Base-by-base conservation (phyloP, 352 stramenopile genomes). In the Plasmopara muralis region DNA sequence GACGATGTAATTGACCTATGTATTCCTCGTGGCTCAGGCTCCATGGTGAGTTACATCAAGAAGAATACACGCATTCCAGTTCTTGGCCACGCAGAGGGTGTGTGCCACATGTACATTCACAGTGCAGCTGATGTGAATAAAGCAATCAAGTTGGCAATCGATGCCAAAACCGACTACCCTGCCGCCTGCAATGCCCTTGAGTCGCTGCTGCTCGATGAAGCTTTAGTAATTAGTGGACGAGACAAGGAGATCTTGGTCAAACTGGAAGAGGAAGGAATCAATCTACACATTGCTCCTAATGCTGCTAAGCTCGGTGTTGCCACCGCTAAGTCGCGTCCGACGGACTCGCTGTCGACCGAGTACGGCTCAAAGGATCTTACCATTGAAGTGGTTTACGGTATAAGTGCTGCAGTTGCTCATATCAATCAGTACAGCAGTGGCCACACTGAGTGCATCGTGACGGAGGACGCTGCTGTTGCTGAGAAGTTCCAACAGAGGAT, bases 61-160 rank as follows among this genome's bases (percentile, higher is more conserved):
- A 88, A 91, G 50, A 95, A 95, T 69, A 98, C 96, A 30, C 80
- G 88, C 28, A 99, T 99, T 50, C 97, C 96, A 2, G 97, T 99
- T 30, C 82, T 99, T 9, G 96, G 96, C 20, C 97, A 99, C 70
- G 95, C 95, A 3, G 96, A 99, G 55, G 97, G 97, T 42, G 92
- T 99, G 39, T 99, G 97, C 68, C 93, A 98, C 81, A 94, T 98
- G 60, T 99, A 98, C 74, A 83, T 99, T 51, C 90, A 98, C 70
- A 72, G 70, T 42, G 86, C 77, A 2, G 96, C 95, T 13, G 76
- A 95, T 50, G 50, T 95, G 13, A 72, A 74, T 14, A 95, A 92
- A 60, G 93, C 94, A 4, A 74, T 67, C 35, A 75, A 85, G 49
- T 77, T 99, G 40, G 85, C 89, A n/a, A 82, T 99, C 20, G 96